Percentiles rank a stretch among this genome's conserved stretches.
These are phyloP conservation scores for Xylariaceae sp. DNA, from an alignment of 2,329 filamentous ascomycete species.

Conservation along the genomic window DNA sequence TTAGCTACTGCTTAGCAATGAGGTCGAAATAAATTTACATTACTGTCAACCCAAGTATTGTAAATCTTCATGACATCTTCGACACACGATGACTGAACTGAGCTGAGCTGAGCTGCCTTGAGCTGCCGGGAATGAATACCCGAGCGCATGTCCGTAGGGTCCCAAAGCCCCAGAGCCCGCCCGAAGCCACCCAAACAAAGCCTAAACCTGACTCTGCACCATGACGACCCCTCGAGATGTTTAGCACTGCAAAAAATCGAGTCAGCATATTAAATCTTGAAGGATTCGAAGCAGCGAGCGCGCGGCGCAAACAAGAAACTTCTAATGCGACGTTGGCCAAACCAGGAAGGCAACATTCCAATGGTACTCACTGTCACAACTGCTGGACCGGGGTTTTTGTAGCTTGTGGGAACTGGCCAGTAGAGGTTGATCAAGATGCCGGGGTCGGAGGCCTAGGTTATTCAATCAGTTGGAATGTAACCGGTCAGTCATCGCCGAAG, in stretches of 20 bases:
- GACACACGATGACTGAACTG: too few species aligned
- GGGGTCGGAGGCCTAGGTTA: conserved; percentile 34
- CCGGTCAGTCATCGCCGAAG: neutral
- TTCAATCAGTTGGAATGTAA: neutral
- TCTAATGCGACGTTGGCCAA: neutral
- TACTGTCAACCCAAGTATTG: too few species aligned
- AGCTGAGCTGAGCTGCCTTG: too few species aligned
- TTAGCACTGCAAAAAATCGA: conserved; percentile 23
- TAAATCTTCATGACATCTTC: too few species aligned
- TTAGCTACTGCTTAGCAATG: too few species aligned
- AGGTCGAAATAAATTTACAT: too few species aligned
- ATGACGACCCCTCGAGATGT: neutral
- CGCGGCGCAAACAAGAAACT: neutral
- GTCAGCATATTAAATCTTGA: conserved; percentile 20
- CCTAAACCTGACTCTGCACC: neutral
- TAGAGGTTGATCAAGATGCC: conserved; percentile 39
- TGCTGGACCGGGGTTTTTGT: conserved; percentile 38
- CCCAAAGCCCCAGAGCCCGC: too few species aligned
- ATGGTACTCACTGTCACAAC: conserved; percentile 22
- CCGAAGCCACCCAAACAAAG: neutral
- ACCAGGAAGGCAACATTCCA: neutral
- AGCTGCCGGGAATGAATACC: too few species aligned
- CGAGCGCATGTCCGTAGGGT: too few species aligned
- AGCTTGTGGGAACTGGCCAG: conserved; percentile 38
- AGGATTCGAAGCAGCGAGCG: too few species aligned